phyloP scores from a whole-genome alignment of 805 yeast species.

The Candida anglica region DNA sequence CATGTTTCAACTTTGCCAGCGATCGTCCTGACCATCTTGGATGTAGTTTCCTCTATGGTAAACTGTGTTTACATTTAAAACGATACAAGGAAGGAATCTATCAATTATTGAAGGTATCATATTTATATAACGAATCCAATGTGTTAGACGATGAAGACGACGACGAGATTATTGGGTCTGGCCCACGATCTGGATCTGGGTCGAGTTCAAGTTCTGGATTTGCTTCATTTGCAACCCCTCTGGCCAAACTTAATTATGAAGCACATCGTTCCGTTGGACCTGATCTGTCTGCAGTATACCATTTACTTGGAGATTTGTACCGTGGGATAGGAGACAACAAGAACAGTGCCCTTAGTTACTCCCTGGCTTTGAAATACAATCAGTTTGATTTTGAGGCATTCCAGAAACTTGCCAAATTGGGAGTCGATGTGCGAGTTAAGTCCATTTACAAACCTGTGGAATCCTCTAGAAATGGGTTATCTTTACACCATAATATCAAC shows the following conservation, averaged over 20 bases:
- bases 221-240: too few relatives aligned
- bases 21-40: constrained; percentile 57
- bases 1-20: constrained; percentile 51
- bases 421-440: constrained; percentile 63
- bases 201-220: too few relatives aligned
- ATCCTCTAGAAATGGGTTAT: not conserved
- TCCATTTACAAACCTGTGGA: constrained; percentile 38
- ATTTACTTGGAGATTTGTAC: constrained; percentile 68
- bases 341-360: constrained; percentile 63
- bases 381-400: constrained; percentile 88
- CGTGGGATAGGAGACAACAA: constrained; percentile 53
- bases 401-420: constrained; percentile 66
- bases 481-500: too few relatives aligned
- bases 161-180: not conserved
- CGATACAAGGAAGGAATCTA: constrained; percentile 59
- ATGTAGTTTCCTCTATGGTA: constrained; percentile 71
- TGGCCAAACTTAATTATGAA: constrained; percentile 30
- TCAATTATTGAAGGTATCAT: constrained; percentile 29
- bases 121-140: constrained; percentile 24
- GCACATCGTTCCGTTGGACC: constrained; percentile 43
- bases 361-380: constrained; percentile 65
- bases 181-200: too few relatives aligned
- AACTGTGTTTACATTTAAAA: constrained; percentile 55
- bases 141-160: not conserved
- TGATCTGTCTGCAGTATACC: constrained; percentile 65